phyloP scores from a whole-genome alignment of 306 rosid species.

The peach (Prunus persica) region DNA sequence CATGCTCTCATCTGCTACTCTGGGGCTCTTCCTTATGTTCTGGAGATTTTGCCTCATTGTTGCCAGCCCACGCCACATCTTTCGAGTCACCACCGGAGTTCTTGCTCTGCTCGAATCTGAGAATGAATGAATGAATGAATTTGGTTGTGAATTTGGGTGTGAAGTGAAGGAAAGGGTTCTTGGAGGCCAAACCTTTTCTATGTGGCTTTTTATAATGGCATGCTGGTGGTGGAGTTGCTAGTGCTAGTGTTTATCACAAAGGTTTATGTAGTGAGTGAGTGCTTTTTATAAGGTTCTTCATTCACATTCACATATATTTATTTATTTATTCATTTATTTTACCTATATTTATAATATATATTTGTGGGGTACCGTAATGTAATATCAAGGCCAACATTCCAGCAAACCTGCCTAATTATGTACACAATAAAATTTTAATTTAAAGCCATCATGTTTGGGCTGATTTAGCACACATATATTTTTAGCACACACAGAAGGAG shows the following conservation, averaged over 20 bases:
- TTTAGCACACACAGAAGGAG: slow-evolving; percentile 13
- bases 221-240: slow-evolving; percentile 40
- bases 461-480: background rate
- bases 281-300: slow-evolving; percentile 44
- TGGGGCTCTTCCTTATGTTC: slow-evolving; percentile 57
- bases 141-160: background rate
- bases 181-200: slow-evolving; percentile 18
- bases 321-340: slow-evolving; percentile 14
- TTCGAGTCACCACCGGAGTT: background rate
- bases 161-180: slow-evolving; percentile 3
- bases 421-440: background rate
- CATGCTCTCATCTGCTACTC: slow-evolving; percentile 93
- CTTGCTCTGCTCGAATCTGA: background rate
- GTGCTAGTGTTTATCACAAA: slow-evolving; percentile 73
- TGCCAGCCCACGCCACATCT: slow-evolving; percentile 40
- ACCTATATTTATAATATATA: no score
- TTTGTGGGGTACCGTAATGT: slow-evolving; percentile 30
- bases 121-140: background rate
- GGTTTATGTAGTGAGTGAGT: slow-evolving; percentile 20
- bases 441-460: slow-evolving; percentile 1
- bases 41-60: slow-evolving; percentile 49
- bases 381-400: slow-evolving; percentile 47
- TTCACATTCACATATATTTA: slow-evolving; percentile 15
- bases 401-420: slow-evolving; percentile 43
- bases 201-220: slow-evolving; percentile 44